Evolutionary conservation across 352 stramenopile species (phyloP).

Genomic region (Phytophthora sp.): DNA sequence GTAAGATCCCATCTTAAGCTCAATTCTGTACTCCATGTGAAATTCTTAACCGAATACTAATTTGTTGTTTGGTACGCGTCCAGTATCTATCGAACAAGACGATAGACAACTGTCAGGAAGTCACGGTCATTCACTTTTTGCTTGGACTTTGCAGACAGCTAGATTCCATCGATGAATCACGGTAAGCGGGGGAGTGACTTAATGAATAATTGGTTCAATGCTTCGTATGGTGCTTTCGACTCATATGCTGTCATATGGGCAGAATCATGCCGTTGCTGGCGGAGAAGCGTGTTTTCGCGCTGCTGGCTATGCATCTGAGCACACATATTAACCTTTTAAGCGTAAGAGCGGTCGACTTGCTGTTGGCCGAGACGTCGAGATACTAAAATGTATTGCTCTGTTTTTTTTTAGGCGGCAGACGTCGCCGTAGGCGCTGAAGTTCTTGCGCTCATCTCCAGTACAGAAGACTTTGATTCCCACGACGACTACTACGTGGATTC

Average conservation of each 20-base stretch:
- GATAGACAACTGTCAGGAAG: constrained; percentile 81
- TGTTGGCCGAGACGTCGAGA: background rate
- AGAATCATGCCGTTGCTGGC: constrained; percentile 88
- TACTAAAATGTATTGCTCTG: too few relatives aligned
- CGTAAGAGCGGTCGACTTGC: constrained; percentile 32
- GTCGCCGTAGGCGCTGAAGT: constrained; percentile 66
- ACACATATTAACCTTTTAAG: constrained; percentile 55
- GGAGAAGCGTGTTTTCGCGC: constrained; percentile 79
- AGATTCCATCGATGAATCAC: constrained; percentile 84
- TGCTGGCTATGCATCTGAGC: constrained; percentile 83
- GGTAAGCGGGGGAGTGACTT: too few relatives aligned
- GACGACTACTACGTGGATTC: constrained; percentile 58
- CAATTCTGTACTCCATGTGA: background rate
- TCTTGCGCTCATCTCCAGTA: constrained; percentile 59
- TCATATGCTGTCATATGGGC: background rate
- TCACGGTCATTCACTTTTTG: constrained; percentile 90
- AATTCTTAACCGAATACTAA: background rate
- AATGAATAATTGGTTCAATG: too few relatives aligned
- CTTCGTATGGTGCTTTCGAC: too few relatives aligned
- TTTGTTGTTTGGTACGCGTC: background rate
- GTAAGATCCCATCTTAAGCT: constrained; percentile 37
- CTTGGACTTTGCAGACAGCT: constrained; percentile 82
- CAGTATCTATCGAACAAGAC: constrained; percentile 80
- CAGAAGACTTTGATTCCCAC: constrained; percentile 36
- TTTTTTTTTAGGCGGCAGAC: constrained; percentile 44